Base-by-base conservation (phyloP, 2,329 filamentous ascomycete genomes). In the Fusarium nelsonii region DNA sequence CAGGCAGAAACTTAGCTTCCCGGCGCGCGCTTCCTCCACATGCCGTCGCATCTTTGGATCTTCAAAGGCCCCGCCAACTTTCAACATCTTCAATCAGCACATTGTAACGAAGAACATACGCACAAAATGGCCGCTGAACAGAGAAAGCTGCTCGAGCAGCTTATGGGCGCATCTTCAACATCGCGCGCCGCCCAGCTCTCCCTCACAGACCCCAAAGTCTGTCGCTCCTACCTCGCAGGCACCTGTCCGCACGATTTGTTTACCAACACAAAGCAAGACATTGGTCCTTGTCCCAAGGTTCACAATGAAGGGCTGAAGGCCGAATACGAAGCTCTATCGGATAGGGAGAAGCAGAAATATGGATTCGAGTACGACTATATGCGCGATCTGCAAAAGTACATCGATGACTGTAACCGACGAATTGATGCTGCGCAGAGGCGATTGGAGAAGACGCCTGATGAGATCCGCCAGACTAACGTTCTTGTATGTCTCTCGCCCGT, bases 171-270 rank as follows among this genome's bases (percentile, higher is more conserved):
- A 69, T 90, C 91, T 59, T 87, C 91, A 62, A 85, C 88, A 61
- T 90, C 91, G 49, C 92, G 91, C 82, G 89, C 90, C 72, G 88
- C 92, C 39, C 92, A 97, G 79, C 88, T 98, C 73, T 91, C 91
- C 69, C 91, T 99, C 74, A 96, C 90, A 63, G 96, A 98, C 80
- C 87, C 92, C 55, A 97, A 97, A 82, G 92, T 97, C 74, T 99
- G 96, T 84, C 92, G 93, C 57, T 97, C 94, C 18, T 98, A 95
- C 80, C 88, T 99, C 50, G 94, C 89, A 67, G 96, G 96, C 74
- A 97, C 93, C 62, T 99, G 96, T 80, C 96, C 96, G 1, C 95
- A 98, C 84, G 96, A 99, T 78, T 93, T 99, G 77, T 99, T 99
- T 87, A 99, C 95, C 71, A 99, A 99, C 83, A 99, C 96, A 45